phyloP scores from a whole-genome alignment of 305 asterid genomes.

The Fraxinus albicans region DNA sequence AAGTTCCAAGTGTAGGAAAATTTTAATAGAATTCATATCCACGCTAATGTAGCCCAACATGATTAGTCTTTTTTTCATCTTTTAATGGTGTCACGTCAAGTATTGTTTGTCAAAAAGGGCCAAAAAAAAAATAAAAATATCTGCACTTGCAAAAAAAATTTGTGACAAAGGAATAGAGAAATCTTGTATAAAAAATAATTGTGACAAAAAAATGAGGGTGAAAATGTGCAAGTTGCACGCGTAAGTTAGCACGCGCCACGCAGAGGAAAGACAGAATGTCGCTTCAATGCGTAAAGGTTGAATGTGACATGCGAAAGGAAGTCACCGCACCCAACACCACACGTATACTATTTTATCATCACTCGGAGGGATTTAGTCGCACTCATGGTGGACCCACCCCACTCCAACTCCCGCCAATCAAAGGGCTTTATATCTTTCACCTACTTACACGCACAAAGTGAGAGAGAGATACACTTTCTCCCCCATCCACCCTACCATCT shows the following conservation, averaged over 20 bases:
- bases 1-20: no score
- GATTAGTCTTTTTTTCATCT: no score
- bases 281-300: conserved; percentile 49
- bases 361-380: conserved; percentile 20
- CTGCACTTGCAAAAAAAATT: no score
- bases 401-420: not conserved
- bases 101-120: no score
- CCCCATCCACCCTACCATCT: not conserved
- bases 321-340: conserved; percentile 40
- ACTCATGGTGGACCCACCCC: conserved; percentile 38
- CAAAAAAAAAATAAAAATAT: no score
- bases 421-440: not conserved
- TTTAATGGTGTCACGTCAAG: no score
- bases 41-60: no score
- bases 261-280: not conserved
- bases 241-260: not conserved
- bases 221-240: not conserved
- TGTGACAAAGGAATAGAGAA: no score
- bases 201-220: not conserved
- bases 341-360: conserved; percentile 38
- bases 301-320: conserved; percentile 38
- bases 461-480: no score
- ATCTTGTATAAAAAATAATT: no score
- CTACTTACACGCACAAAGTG: not conserved
- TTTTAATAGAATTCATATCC: no score